These are phyloP conservation scores for Paradendryphiella salina DNA, from an alignment of 2,329 filamentous ascomycete species.

Conservation along the genomic window DNA sequence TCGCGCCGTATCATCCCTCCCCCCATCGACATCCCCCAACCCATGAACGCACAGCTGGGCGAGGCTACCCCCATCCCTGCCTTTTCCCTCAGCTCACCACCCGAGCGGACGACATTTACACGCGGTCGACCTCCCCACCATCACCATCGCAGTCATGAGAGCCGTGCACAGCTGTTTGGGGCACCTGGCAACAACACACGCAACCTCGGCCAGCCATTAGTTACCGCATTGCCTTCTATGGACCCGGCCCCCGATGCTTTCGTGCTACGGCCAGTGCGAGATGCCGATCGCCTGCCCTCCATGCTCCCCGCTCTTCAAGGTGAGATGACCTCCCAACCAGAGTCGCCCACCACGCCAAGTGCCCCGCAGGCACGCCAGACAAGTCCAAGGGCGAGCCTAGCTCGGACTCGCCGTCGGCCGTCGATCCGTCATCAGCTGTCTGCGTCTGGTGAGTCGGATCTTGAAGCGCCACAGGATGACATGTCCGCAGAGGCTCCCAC, in stretches of 20 bases:
- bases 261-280: conserved; percentile 74
- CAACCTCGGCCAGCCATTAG: conserved; percentile 65
- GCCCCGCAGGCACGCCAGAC: conserved; percentile 39
- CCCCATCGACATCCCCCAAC: conserved; percentile 73
- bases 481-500: conserved; percentile 76
- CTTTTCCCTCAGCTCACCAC: conserved; percentile 69
- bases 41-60: conserved; percentile 56
- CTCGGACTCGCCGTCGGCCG: conserved; percentile 67
- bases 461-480: conserved; percentile 80
- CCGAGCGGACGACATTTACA: conserved; percentile 68
- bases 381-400: conserved; percentile 52
- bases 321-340: conserved; percentile 81
- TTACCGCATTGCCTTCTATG: conserved; percentile 67
- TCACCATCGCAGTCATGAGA: conserved; percentile 56
- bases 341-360: conserved; percentile 59
- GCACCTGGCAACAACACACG: conserved; percentile 41
- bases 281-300: conserved; percentile 83
- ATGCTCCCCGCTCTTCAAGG: conserved; percentile 72
- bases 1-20: conserved; percentile 77
- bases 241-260: conserved; percentile 70
- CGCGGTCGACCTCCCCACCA: conserved; percentile 59
- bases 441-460: conserved; percentile 77
- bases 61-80: conserved; percentile 66
- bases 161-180: conserved; percentile 36
- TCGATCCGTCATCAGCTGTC: conserved; percentile 90